Evolutionary conservation across 78 protist species (phyloP), one percentile per base, ranked within the genome.

Genomic region (Capsaspora owczarzaki): DNA sequence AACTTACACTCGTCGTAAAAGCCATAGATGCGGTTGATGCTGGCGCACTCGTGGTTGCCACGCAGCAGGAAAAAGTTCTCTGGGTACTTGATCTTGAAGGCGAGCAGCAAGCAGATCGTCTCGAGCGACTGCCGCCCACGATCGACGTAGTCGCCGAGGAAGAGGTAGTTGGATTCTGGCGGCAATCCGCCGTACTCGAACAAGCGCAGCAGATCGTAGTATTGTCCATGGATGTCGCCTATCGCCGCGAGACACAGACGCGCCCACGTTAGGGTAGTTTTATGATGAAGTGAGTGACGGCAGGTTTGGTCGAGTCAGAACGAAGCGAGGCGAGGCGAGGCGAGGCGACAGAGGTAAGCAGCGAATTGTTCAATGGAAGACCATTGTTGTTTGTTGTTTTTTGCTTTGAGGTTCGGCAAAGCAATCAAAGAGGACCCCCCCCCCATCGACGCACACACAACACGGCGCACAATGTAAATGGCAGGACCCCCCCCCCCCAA

Each of bases 21-120:
- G 82, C 99, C 99, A 70, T 98, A 98, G 78, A 98, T 96, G 60
- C 99, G 86, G 88, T 97, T 98, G 89, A 98, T 96, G 25, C 95
- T 80, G 19, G 98, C 98, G 53, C 97, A 96, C 83, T 98, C 99
- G 90, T 98, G 99, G 93, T 98, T 98, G 22, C 99, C 99, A 29
- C 99, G 95, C 38, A 97, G 93, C 25, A 98, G 66, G 85, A 97
- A 98, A 90, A 98, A 96, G 91, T 96, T 97, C 79, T 98, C 99
- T 37, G 98, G 98, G 82, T 96, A 98, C 86, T 96, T 96, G 86
- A 97, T 87, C 85, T 98, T 98, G 96, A 97, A 98, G n/a, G 99
- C 98, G n/a, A 97, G 87, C 43, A 98, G 86, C 61, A 98, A 78
- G 89, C 98, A 94, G 87, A 98, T 95, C 16, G 97, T 93, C 83